Evolutionary conservation across 2,329 filamentous ascomycete species (phyloP).

Genomic region (Cladorrhinum sp.): DNA sequence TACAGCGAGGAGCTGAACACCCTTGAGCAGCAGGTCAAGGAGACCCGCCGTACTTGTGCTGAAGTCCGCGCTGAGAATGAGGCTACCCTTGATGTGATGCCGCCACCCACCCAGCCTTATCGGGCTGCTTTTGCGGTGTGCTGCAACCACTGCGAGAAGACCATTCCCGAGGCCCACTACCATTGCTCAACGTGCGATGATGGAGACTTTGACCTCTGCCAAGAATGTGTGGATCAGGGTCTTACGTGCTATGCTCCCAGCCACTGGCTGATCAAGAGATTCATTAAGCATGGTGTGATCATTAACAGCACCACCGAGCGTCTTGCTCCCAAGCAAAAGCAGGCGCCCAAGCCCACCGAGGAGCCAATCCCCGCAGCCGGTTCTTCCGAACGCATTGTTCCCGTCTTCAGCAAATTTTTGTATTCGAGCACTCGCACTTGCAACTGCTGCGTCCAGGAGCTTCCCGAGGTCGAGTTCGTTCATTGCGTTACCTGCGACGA

Average conservation of each 20-base stretch:
- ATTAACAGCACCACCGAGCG: slow-evolving; percentile 83
- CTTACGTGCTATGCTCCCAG: slow-evolving; percentile 72
- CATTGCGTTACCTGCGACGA: slow-evolving; percentile 84
- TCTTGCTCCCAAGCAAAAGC: slow-evolving; percentile 61
- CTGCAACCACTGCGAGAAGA: slow-evolving; percentile 84
- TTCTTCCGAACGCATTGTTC: slow-evolving; percentile 22
- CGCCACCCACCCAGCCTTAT: slow-evolving; percentile 16
- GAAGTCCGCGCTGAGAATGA: background rate
- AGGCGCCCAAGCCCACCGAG: slow-evolving; percentile 22
- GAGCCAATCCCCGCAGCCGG: slow-evolving; percentile 15
- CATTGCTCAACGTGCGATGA: slow-evolving; percentile 92
- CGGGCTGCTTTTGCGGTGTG: slow-evolving; percentile 71
- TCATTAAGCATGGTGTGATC: slow-evolving; percentile 72
- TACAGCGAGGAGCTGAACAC: background rate
- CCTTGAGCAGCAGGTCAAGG: background rate
- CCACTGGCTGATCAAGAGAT: slow-evolving; percentile 95
- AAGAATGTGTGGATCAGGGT: slow-evolving; percentile 70
- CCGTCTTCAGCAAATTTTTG: slow-evolving; percentile 25
- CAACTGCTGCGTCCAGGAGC: slow-evolving; percentile 64
- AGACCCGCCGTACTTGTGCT: background rate
- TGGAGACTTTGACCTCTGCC: slow-evolving; percentile 92
- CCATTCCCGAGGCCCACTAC: slow-evolving; percentile 80
- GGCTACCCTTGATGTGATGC: background rate
- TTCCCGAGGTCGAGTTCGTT: slow-evolving; percentile 75
- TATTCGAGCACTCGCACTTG: slow-evolving; percentile 60